Evolutionary conservation across 108 stramenopile species (phyloP).

Genomic region (Epithemia pelagica): DNA sequence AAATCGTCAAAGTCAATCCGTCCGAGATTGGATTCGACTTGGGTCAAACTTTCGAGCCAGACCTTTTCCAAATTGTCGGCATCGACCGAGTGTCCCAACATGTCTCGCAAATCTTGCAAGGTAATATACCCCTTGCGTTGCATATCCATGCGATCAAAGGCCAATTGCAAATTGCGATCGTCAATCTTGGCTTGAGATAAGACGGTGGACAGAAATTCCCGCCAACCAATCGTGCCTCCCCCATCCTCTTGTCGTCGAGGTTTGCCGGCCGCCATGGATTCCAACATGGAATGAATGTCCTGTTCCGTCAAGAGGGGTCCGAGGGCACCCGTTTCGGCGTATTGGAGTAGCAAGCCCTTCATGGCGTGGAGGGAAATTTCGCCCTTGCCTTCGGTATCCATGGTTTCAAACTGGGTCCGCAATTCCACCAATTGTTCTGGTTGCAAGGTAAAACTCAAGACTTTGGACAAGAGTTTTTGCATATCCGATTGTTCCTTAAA

Average conservation of each 20-base stretch:
- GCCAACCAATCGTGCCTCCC: slow-evolving; percentile 72
- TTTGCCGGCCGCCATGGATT: slow-evolving; percentile 53
- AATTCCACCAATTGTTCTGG: slow-evolving; percentile 76
- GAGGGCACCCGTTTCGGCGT: slow-evolving; percentile 50
- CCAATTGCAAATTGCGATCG: slow-evolving; percentile 70
- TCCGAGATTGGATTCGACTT: slow-evolving; percentile 15
- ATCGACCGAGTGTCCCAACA: slow-evolving; percentile 54
- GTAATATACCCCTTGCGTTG: slow-evolving; percentile 79
- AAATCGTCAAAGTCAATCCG: slow-evolving; percentile 48
- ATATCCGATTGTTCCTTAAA: slow-evolving; percentile 78
- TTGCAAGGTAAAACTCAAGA: slow-evolving; percentile 73
- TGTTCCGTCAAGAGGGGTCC: slow-evolving; percentile 55
- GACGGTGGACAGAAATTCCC: slow-evolving; percentile 83
- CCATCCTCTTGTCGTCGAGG: too few relatives aligned
- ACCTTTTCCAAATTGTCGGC: slow-evolving; percentile 39
- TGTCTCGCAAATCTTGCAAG: slow-evolving; percentile 61
- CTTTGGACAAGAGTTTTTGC: slow-evolving; percentile 72
- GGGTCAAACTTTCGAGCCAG: slow-evolving; percentile 41
- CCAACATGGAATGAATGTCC: slow-evolving; percentile 69
- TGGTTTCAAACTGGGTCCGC: slow-evolving; percentile 68
- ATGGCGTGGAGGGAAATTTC: slow-evolving; percentile 60
- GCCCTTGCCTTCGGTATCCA: slow-evolving; percentile 70
- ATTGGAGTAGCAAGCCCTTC: slow-evolving; percentile 51
- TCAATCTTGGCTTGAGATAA: slow-evolving; percentile 71
- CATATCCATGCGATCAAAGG: slow-evolving; percentile 76